A percentile compares a stretch with the other conserved stretches of the same genome.
phyloP scores from a whole-genome alignment of 2,329 filamentous ascomycete genomes.

The Neonectria punicea region DNA sequence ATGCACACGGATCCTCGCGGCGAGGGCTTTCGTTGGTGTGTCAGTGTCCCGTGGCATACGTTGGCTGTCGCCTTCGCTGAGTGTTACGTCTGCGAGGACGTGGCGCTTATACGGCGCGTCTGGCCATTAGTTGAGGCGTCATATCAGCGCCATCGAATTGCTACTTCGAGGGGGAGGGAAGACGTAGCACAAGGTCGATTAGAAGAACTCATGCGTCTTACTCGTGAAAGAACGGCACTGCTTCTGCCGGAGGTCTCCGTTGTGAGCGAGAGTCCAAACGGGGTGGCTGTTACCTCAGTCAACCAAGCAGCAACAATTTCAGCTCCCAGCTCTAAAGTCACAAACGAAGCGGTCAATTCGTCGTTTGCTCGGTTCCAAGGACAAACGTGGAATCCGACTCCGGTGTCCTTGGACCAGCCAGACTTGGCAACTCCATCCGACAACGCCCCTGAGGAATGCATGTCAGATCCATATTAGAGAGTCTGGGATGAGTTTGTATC shows the following conservation, averaged over 20 bases:
- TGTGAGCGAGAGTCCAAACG: background rate
- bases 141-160: slow-evolving; percentile 16
- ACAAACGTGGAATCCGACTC: background rate
- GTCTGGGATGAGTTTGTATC: slow-evolving; percentile 19
- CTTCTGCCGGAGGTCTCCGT: background rate
- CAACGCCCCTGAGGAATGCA: too few species aligned
- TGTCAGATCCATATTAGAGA: background rate
- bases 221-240: slow-evolving; percentile 5
- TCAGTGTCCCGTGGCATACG: slow-evolving; percentile 24
- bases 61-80: slow-evolving; percentile 24
- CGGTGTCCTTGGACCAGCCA: background rate
- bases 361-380: background rate
- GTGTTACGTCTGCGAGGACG: slow-evolving; percentile 23
- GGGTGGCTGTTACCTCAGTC: too few species aligned
- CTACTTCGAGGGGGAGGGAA: background rate
- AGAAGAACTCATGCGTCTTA: slow-evolving; percentile 1
- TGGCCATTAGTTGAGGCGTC: slow-evolving; percentile 26
- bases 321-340: background rate
- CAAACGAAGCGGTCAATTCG: background rate
- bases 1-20: slow-evolving; percentile 27
- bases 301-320: background rate
- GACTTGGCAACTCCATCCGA: background rate
- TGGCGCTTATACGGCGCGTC: slow-evolving; percentile 7
- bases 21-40: slow-evolving; percentile 26
- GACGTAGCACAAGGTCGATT: background rate